Conservation (phyloP, 1,139 yeast species). For the Yamadazyma dushanensis region DNA sequence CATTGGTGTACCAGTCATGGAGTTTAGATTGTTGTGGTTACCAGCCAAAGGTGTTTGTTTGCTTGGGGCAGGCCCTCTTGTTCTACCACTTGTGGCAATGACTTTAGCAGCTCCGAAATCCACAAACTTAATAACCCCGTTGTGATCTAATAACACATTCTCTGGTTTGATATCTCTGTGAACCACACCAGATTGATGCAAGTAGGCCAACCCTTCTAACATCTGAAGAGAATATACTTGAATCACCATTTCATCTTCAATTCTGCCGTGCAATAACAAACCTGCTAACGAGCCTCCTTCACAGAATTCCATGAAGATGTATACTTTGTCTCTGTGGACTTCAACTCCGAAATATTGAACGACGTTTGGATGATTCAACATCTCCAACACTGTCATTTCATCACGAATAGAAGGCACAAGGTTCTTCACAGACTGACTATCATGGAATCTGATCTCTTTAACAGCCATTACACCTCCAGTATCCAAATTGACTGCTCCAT, state of each 20-base stretch:
- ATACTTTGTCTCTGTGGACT: slow-evolving; percentile 93
- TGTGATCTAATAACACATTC: slow-evolving; percentile 84
- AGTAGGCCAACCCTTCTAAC: slow-evolving; percentile 92
- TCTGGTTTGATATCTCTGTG: slow-evolving; percentile 98
- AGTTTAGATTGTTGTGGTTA: slow-evolving; percentile 34
- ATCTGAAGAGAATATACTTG: slow-evolving; percentile 90
- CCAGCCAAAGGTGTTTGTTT: slow-evolving; percentile 16
- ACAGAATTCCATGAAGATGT: slow-evolving; percentile 96
- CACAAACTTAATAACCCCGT: slow-evolving; percentile 91
- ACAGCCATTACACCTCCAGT: slow-evolving; percentile 98
- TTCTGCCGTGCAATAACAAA: slow-evolving; percentile 78
- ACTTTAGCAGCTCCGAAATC: slow-evolving; percentile 98
- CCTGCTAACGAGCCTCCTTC: slow-evolving; percentile 93
- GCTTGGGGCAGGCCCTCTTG: slow-evolving; percentile 26
- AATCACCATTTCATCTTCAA: slow-evolving; percentile 91
- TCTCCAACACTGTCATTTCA: slow-evolving; percentile 95
- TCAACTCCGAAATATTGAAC: slow-evolving; percentile 97
- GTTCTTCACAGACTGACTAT: slow-evolving; percentile 79
- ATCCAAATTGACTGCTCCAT: slow-evolving; percentile 87
- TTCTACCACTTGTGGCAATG: slow-evolving; percentile 69
- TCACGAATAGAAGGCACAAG: slow-evolving; percentile 89
- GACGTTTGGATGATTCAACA: slow-evolving; percentile 92
- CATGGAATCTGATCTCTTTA: slow-evolving; percentile 90
- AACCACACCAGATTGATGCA: slow-evolving; percentile 94
- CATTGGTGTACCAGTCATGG: slow-evolving; percentile 97